These are phyloP conservation scores for Pseudogymnoascus sp. DNA, from an alignment of 2,329 filamentous ascomycete genomes.

Conservation along the genomic window DNA sequence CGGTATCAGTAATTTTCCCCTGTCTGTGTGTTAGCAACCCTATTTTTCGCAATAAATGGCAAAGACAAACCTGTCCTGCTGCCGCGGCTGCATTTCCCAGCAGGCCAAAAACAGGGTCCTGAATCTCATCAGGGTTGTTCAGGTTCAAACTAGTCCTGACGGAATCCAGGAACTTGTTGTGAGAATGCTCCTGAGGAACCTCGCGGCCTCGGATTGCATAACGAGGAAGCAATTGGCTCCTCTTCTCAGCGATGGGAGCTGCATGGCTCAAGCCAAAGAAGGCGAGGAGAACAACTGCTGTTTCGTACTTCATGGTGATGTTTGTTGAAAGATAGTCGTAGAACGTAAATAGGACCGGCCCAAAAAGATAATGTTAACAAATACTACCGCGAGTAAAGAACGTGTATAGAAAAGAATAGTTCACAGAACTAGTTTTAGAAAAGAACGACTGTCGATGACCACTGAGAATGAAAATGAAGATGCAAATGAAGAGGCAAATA, in stretches of 20 bases:
- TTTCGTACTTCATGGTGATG: conserved; percentile 30
- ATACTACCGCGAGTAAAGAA: conserved; percentile 21
- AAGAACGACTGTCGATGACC: conserved; percentile 23
- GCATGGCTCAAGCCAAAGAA: conserved; percentile 26
- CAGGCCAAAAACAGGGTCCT: conserved; percentile 44
- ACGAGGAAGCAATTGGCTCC: conserved; percentile 15
- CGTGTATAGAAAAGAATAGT: conserved; percentile 23
- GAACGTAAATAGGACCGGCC: conserved; percentile 26
- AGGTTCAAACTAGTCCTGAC: conserved; percentile 39
- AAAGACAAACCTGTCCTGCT: conserved; percentile 28
- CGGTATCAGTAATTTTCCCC: conserved; percentile 42
- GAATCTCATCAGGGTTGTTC: conserved; percentile 43
- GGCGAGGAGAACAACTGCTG: conserved; percentile 23
- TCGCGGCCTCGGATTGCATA: conserved; percentile 34
- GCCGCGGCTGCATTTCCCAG: conserved; percentile 46
- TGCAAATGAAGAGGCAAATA: background rate
- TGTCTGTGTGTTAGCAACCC: conserved; percentile 16
- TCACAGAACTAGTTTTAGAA: conserved; percentile 27
- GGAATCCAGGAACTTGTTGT: conserved; percentile 41
- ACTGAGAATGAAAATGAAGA: background rate
- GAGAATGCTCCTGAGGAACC: conserved; percentile 52
- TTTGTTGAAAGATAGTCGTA: conserved; percentile 13
- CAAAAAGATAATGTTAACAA: conserved; percentile 16
- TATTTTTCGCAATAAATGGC: background rate
- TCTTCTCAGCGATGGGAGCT: conserved; percentile 21